A percentile compares a stretch with the other conserved stretches of the same genome.
These are phyloP conservation scores for Aegle marmelos DNA, from an alignment of 345 rosid species.

Conservation along the genomic window DNA sequence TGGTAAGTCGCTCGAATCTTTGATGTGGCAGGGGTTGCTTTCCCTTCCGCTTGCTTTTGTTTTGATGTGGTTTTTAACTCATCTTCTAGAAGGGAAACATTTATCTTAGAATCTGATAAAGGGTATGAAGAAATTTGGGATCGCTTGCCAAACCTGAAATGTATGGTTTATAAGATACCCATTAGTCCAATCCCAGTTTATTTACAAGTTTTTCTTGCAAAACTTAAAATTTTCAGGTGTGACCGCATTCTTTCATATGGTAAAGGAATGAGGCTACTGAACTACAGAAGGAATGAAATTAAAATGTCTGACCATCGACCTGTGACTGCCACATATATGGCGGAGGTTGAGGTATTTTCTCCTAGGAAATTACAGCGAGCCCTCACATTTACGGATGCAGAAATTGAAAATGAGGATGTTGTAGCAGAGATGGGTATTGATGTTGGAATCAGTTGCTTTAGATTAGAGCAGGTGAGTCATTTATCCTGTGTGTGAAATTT, in stretches of 20 bases:
- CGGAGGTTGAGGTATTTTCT: conserved; percentile 83
- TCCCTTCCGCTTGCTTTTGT: not conserved
- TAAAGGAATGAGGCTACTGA: conserved; percentile 72
- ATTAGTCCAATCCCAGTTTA: not conserved
- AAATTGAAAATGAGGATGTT: conserved; percentile 56
- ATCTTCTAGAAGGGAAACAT: not conserved
- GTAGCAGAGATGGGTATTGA: conserved; percentile 25
- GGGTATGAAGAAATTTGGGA: not conserved
- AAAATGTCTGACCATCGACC: conserved; percentile 93
- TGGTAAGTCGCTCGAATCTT: conserved; percentile 43
- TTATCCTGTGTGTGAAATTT: not conserved
- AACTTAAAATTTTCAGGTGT: conserved; percentile 50
- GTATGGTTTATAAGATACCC: not conserved
- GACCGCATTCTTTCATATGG: conserved; percentile 84
- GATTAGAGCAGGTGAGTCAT: conserved; percentile 36
- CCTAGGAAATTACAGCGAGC: conserved; percentile 78
- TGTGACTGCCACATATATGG: conserved; percentile 74
- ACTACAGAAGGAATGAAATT: conserved; percentile 69
- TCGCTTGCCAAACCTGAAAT: not conserved
- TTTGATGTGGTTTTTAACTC: conserved; percentile 1
- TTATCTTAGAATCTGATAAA: not conserved
- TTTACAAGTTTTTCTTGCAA: not conserved
- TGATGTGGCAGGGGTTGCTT: not conserved
- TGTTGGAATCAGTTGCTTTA: conserved; percentile 29
- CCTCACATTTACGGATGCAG: conserved; percentile 84